Evolutionary conservation across 441 rosid species (phyloP).

Genomic region (Populus hybrid): DNA sequence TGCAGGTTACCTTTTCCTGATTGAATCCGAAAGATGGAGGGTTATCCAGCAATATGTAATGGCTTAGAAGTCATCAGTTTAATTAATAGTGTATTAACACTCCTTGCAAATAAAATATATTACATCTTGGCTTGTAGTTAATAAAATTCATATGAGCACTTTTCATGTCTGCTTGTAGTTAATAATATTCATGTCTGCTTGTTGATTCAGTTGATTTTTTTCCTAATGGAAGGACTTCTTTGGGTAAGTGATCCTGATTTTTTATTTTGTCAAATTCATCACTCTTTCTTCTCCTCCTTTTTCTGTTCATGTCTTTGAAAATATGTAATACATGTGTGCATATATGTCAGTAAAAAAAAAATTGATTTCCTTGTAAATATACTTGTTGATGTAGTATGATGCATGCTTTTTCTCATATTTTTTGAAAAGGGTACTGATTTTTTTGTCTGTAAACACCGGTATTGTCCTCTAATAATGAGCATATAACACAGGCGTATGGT

Average conservation of each 20-base stretch:
- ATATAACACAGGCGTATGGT: no score
- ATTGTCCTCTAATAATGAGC: neutral
- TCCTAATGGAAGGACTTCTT: no score
- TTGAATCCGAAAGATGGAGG: conserved; percentile 12
- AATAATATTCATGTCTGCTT: no score
- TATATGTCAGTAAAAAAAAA: neutral
- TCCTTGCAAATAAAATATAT: neutral
- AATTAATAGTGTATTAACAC: neutral
- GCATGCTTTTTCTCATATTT: neutral
- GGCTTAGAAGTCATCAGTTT: neutral
- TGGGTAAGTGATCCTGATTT: neutral
- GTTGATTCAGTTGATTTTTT: no score
- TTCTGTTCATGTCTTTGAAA: neutral
- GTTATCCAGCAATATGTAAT: neutral
- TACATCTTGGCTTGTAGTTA: neutral
- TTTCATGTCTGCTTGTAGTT: neutral
- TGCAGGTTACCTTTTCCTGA: conserved; percentile 32
- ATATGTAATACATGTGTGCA: neutral
- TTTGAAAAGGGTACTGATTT: neutral
- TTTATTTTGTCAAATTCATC: no score
- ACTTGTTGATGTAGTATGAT: neutral
- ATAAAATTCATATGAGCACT: neutral
- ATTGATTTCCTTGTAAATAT: neutral
- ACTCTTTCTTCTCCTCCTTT: no score
- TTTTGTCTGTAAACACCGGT: neutral